These are phyloP conservation scores for Fusarium sp. DNA, from an alignment of 2,329 filamentous ascomycete genomes.

Conservation along the genomic window DNA sequence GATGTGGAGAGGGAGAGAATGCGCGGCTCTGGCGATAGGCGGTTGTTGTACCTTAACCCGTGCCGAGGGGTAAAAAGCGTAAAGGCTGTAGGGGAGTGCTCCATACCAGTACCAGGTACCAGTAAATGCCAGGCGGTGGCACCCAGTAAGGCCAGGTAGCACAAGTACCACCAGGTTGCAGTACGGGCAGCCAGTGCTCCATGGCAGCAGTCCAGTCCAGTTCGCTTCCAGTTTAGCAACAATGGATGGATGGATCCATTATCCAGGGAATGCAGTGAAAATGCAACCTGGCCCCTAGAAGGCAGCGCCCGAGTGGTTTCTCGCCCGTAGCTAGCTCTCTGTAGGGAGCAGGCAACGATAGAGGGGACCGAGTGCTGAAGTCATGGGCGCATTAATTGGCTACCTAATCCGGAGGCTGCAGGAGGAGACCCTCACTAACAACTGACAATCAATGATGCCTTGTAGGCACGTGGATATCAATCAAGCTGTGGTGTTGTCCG, in stretches of 20 bases:
- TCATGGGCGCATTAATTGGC: constrained; percentile 15
- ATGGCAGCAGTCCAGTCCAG: constrained; percentile 19
- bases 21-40: constrained; percentile 49
- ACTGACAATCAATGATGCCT: background rate
- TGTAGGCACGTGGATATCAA: background rate
- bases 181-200: background rate
- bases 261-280: constrained; percentile 34
- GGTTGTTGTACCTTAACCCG: constrained; percentile 43
- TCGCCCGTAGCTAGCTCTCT: constrained; percentile 17
- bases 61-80: constrained; percentile 45
- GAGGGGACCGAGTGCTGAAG: constrained; percentile 15
- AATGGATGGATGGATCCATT: constrained; percentile 1
- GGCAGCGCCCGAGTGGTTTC: constrained; percentile 30
- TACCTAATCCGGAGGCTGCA: constrained; percentile 30
- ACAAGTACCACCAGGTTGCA: constrained; percentile 8
- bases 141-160: constrained; percentile 32
- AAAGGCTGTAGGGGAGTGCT: constrained; percentile 30
- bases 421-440: constrained; percentile 11
- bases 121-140: constrained; percentile 19
- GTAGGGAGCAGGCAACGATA: constrained; percentile 36
- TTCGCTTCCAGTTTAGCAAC: constrained; percentile 26
- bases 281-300: constrained; percentile 44
- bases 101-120: constrained; percentile 12
- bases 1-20: constrained; percentile 50
- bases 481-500: background rate